These are phyloP conservation scores for Lodderomyces beijingensis DNA, from an alignment of 1,139 yeast species.

Conservation along the genomic window DNA sequence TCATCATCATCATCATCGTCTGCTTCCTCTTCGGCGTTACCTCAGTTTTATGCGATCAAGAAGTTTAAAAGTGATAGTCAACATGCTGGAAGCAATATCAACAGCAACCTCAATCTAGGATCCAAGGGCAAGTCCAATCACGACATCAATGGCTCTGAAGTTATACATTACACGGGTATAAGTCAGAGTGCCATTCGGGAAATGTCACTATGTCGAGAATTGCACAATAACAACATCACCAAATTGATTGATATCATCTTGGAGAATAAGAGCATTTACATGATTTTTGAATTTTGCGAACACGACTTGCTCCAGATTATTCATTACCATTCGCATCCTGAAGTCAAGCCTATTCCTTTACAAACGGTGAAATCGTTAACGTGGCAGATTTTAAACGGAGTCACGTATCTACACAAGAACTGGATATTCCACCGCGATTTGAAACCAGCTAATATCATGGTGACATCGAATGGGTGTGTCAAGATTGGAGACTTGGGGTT, in stretches of 20 bases:
- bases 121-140: conserved; percentile 17
- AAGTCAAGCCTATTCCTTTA: conserved; percentile 71
- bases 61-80: conserved; percentile 93
- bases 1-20: not conserved
- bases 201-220: conserved; percentile 90
- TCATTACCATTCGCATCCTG: conserved; percentile 91
- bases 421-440: conserved; percentile 95
- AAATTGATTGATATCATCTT: conserved; percentile 78
- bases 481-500: conserved; percentile 95
- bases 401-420: conserved; percentile 85
- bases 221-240: conserved; percentile 75
- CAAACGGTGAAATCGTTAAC: conserved; percentile 74
- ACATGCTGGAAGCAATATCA: conserved; percentile 26
- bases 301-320: conserved; percentile 91
- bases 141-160: conserved; percentile 63
- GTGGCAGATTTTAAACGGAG: conserved; percentile 92
- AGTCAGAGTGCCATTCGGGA: conserved; percentile 96
- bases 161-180: conserved; percentile 86
- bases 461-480: conserved; percentile 79
- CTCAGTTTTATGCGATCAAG: conserved; percentile 71
- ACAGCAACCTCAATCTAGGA: conserved; percentile 13
- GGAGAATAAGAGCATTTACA: conserved; percentile 86
- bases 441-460: conserved; percentile 98
- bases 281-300: conserved; percentile 95
- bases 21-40: no score